These are phyloP conservation scores for Ustilago curta DNA, from an alignment of 1,284 basidiomycete species.

Conservation along the genomic window DNA sequence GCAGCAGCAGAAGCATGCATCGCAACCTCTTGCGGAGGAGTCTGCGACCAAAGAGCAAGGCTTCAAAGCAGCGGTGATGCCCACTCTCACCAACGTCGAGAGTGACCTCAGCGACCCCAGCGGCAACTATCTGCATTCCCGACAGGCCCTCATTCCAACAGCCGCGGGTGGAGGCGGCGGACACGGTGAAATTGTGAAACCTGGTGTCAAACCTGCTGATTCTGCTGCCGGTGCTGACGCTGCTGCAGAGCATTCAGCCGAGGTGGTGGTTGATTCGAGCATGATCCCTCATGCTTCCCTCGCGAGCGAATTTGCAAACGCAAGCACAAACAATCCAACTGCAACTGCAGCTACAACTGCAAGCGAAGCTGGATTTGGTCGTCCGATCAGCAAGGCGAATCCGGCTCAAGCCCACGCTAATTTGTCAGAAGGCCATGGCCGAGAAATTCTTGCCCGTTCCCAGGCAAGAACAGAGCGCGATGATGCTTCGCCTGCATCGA, in stretches of 20 bases:
- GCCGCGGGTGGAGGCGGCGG: constrained; percentile 1
- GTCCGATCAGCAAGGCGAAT: constrained; percentile 40
- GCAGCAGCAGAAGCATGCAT: neutral
- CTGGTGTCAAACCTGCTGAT: neutral
- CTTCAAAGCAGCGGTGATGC: neutral
- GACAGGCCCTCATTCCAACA: neutral
- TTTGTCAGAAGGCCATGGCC: constrained; percentile 8
- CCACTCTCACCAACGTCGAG: neutral
- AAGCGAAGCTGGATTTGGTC: constrained; percentile 7
- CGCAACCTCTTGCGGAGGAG: neutral
- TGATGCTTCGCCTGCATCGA: constrained; percentile 8
- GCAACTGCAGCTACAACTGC: neutral
- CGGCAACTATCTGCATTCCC: neutral
- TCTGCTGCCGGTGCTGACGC: too few species aligned
- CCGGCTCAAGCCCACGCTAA: neutral
- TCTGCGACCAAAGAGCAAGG: neutral
- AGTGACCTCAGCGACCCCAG: neutral
- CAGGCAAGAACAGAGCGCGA: constrained; percentile 1
- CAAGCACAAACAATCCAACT: neutral
- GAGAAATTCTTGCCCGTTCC: too few species aligned
- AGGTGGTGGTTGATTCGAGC: constrained; percentile 2
- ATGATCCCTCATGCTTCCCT: neutral
- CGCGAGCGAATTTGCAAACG: neutral
- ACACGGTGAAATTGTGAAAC: neutral
- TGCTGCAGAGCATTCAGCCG: neutral